Percentiles rank a stretch among this genome's conserved stretches.
phyloP scores from a whole-genome alignment of 2,329 filamentous ascomycete genomes.

The Mariannaea elegans region DNA sequence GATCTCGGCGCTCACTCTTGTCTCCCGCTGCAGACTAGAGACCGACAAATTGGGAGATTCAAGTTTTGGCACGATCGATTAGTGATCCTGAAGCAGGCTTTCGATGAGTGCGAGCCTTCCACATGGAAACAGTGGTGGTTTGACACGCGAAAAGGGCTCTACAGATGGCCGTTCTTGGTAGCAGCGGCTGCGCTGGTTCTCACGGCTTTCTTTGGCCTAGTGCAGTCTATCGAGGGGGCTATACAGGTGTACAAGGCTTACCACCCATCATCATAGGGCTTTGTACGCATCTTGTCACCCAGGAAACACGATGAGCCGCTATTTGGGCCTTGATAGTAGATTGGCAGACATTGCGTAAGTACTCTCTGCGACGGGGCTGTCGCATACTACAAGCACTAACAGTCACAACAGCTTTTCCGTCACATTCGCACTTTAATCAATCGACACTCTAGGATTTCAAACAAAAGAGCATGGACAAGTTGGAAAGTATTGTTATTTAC shows the following conservation, averaged over 20 bases:
- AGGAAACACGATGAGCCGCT: too few relatives aligned
- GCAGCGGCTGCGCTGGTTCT: conserved; percentile 40
- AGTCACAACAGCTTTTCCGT: too few relatives aligned
- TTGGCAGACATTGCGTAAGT: too few relatives aligned
- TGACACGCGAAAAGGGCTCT: conserved; percentile 50
- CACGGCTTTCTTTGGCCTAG: conserved; percentile 52
- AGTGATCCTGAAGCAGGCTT: conserved; percentile 51
- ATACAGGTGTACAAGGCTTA: not conserved
- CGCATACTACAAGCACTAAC: too few relatives aligned
- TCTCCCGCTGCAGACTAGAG: not conserved
- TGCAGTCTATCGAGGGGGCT: conserved; percentile 47
- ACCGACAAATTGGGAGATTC: not conserved
- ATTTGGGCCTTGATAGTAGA: too few relatives aligned
- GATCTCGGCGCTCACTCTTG: not conserved
- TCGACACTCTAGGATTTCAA: too few relatives aligned
- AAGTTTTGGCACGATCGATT: conserved; percentile 54
- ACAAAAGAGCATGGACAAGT: too few relatives aligned
- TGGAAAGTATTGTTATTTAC: too few relatives aligned
- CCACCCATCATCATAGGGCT: not conserved
- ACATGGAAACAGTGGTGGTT: conserved; percentile 53
- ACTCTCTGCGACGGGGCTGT: too few relatives aligned
- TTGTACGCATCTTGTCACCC: too few relatives aligned
- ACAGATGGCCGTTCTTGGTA: conserved; percentile 59
- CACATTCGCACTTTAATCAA: too few relatives aligned
- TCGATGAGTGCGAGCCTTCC: conserved; percentile 48